Percentiles rank a stretch among this genome's conserved stretches.
Conservation (phyloP, 345 rosid genomes). For the Raphanus sativus region DNA sequence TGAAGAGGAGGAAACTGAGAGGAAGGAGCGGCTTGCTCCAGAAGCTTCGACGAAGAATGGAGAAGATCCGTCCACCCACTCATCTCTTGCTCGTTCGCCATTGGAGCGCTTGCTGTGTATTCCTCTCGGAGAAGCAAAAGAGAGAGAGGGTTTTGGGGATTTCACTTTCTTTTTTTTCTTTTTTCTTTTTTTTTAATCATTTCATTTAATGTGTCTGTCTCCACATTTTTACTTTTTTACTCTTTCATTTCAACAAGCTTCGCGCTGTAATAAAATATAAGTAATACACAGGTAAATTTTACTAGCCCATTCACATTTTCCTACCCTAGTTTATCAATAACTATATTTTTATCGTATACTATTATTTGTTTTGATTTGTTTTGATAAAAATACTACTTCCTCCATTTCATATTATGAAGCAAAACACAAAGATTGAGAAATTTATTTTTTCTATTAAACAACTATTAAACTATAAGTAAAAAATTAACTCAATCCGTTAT, state of each 20-base stretch:
- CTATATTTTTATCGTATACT: too few relatives aligned
- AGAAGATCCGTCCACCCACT: conserved; percentile 92
- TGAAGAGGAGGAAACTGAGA: conserved; percentile 99
- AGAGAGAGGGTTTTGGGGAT: conserved; percentile 24
- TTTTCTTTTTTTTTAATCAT: not conserved
- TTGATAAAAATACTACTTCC: too few relatives aligned
- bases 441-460: too few relatives aligned
- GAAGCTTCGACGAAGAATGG: conserved; percentile 88
- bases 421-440: too few relatives aligned
- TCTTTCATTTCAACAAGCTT: not conserved
- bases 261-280: too few relatives aligned
- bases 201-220: not conserved
- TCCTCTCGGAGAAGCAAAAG: not conserved
- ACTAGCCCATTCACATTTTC: not conserved
- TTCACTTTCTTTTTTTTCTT: not conserved
- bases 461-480: too few relatives aligned
- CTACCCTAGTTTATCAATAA: too few relatives aligned
- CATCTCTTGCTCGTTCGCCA: conserved; percentile 86
- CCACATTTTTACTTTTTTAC: not conserved
- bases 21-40: conserved; percentile 96
- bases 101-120: conserved; percentile 5
- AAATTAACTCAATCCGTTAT: too few relatives aligned
- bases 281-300: not conserved
- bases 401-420: too few relatives aligned
- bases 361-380: too few relatives aligned